These are phyloP conservation scores for Emergomyces pasteurianus DNA, from an alignment of 2,329 filamentous ascomycete species.

Conservation along the genomic window DNA sequence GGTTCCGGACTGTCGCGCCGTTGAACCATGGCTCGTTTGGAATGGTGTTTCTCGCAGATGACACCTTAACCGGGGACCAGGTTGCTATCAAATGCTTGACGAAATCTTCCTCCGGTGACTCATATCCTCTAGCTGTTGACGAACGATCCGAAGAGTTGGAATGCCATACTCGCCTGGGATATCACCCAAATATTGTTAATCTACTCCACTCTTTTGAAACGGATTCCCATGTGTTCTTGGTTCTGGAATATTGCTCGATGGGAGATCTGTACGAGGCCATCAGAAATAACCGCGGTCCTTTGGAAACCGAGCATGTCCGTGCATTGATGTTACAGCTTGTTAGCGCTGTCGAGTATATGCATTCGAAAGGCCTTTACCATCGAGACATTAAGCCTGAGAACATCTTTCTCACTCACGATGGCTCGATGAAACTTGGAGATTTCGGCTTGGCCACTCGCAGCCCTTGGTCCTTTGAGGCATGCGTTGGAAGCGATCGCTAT, in stretches of 20 bases:
- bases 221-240: conserved; percentile 75
- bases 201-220: conserved; percentile 86
- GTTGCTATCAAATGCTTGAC: conserved; percentile 96
- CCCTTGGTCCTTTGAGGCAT: conserved; percentile 80
- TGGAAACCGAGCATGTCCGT: conserved; percentile 92
- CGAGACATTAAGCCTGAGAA: conserved; percentile 99
- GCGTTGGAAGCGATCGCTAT: conserved; percentile 94
- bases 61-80: conserved; percentile 60
- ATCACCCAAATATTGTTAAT: conserved; percentile 88
- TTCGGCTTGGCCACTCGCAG: conserved; percentile 88
- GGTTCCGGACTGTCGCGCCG: conserved; percentile 81
- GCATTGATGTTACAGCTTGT: conserved; percentile 95
- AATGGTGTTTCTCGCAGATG: conserved; percentile 90
- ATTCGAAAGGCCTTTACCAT: conserved; percentile 83
- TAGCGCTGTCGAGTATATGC: conserved; percentile 79
- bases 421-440: conserved; percentile 90
- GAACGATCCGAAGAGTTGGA: conserved; percentile 52
- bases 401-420: conserved; percentile 81
- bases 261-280: conserved; percentile 98
- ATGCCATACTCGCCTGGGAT: conserved; percentile 66
- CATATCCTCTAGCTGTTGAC: conserved; percentile 57
- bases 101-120: conserved; percentile 59
- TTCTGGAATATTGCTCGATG: conserved; percentile 88
- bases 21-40: conserved; percentile 98
- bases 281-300: conserved; percentile 69